These are phyloP conservation scores for Biancaea sappan DNA, from an alignment of 306 rosid genomes.

Conservation along the genomic window DNA sequence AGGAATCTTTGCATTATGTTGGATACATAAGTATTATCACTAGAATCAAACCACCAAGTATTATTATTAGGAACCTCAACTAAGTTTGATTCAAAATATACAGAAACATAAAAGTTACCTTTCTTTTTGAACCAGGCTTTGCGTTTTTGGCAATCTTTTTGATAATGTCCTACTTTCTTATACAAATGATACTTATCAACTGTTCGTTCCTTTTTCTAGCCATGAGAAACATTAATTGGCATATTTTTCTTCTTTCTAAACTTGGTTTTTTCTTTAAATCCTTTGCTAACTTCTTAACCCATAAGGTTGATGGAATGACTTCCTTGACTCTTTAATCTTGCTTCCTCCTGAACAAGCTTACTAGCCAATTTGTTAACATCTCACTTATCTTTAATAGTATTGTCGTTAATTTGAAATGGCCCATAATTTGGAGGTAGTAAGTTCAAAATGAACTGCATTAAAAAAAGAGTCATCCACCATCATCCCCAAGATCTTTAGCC, in stretches of 20 bases:
- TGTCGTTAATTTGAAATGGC: background rate
- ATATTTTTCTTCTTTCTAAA: too few species aligned
- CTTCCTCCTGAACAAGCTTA: background rate
- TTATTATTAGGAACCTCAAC: too few species aligned
- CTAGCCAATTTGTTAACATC: background rate
- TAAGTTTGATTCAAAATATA: too few species aligned
- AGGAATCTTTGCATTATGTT: background rate
- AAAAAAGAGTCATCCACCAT: too few species aligned
- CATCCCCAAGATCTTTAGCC: background rate
- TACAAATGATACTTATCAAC: background rate
- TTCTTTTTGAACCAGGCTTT: slow-evolving; percentile 4
- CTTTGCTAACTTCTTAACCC: too few species aligned
- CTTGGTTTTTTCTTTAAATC: too few species aligned
- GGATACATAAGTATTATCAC: too few species aligned
- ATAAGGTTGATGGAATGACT: background rate
- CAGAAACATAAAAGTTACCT: background rate
- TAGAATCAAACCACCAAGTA: too few species aligned
- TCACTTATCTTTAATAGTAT: background rate
- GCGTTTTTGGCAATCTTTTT: background rate
- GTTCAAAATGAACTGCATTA: too few species aligned
- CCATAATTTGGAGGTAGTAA: too few species aligned
- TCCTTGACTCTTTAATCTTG: too few species aligned
- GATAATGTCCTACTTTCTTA: background rate
- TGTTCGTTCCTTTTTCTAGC: background rate
- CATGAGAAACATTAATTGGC: background rate